phyloP scores from a whole-genome alignment of 495 filamentous ascomycete genomes.

The Cetradonia linearis region DNA sequence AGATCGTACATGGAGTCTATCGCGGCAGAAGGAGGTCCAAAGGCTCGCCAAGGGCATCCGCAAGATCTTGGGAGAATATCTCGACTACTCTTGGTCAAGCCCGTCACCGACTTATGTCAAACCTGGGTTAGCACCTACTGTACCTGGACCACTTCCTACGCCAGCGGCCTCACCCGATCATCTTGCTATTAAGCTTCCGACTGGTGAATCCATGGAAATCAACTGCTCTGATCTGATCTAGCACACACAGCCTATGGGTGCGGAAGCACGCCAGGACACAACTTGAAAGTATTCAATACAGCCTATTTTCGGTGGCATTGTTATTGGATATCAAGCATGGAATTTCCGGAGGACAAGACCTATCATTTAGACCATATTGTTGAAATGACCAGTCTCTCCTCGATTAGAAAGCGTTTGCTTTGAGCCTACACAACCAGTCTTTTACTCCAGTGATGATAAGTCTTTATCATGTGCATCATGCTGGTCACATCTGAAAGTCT shows the following conservation, averaged over 20 bases:
- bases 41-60: conserved; percentile 52
- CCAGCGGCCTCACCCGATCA: conserved; percentile 23
- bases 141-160: conserved; percentile 19
- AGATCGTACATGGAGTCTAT: conserved; percentile 50
- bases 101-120: conserved; percentile 54
- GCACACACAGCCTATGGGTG: neutral
- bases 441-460: neutral
- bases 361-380: neutral
- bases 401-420: neutral
- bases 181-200: conserved; percentile 8
- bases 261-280: neutral
- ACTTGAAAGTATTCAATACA: neutral
- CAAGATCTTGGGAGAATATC: conserved; percentile 55
- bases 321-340: neutral
- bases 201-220: conserved; percentile 14
- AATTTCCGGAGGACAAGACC: neutral
- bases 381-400: neutral
- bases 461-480: neutral
- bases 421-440: neutral
- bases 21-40: conserved; percentile 48
- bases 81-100: conserved; percentile 65
- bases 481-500: neutral
- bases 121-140: conserved; percentile 18
- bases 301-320: neutral
- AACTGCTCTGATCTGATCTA: conserved; percentile 13